Base-by-base conservation (phyloP, 495 filamentous ascomycete genomes). In the Lepraria neglecta region DNA sequence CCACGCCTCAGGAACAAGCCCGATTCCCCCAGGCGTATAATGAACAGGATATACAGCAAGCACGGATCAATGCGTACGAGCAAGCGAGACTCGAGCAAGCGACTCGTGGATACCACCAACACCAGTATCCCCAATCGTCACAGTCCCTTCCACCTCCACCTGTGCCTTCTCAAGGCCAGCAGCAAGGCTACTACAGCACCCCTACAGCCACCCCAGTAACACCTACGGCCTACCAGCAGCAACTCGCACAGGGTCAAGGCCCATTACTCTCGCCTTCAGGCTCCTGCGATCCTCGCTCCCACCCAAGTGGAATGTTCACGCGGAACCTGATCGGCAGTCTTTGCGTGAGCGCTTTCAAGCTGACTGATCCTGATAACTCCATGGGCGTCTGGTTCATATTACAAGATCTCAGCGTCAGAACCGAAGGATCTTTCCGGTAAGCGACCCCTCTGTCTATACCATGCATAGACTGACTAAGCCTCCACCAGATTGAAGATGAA, bases 351-450 rank as follows among this genome's bases (percentile, higher is more conserved):
- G 94, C 94, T 4, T 95, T 92, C 72, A 84, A 88, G 52, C 78
- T 98, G 56, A 85, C 83, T 0, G 91, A 98, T 62, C 83, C 86
- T 0, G 82, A 88, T 45, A 87, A 91, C 64, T 88, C 91, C 71
- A 86, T 90, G 60, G 91, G 91, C 11, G 91, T 96, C 51, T 98
- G 94, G 94, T 98, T 98, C 65, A 89, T 98, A 63, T 77, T 97
- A 45, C 94, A 97, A 73, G 94, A 98, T 77, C 75, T 98, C 14
- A 95, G 90, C 67, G 92, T 98, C 30, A 79, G 94, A 51, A 96
- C 91, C 9, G 94, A 98, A 71, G 94, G 94, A 17, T 77, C 75
- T 57, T 98, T 97, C 75, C 81, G 91, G 92, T 95, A 81, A 64
- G 82, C 67, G 10, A 51, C 21, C 21, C 53, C 14, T 31, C 30